A percentile compares a stretch with the other conserved stretches of the same genome.
Conservation (phyloP, 768 basidiomycete genomes). For the Tulasnella sp. region DNA sequence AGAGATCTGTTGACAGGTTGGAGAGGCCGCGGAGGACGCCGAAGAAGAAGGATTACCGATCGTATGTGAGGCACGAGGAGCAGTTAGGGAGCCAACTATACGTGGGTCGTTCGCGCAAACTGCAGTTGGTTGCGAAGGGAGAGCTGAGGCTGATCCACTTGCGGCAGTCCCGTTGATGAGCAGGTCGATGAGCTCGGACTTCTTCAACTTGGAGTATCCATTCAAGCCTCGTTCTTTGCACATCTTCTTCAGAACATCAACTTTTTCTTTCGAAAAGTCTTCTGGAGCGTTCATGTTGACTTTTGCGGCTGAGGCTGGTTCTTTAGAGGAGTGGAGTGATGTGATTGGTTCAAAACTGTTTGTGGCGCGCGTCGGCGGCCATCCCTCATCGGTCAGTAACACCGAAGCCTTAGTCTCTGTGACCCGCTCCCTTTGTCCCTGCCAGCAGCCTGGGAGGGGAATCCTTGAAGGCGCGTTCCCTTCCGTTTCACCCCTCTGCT, state of each 20-base stretch:
- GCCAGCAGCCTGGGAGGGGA: too few relatives aligned
- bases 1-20: neutral
- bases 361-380: neutral
- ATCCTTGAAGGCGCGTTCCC: too few relatives aligned
- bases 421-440: too few relatives aligned
- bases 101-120: neutral
- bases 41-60: neutral
- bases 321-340: too few relatives aligned
- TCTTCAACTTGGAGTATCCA: slow-evolving; percentile 66
- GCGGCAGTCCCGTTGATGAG: neutral
- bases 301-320: neutral
- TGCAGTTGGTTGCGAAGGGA: neutral
- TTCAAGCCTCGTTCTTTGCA: slow-evolving; percentile 60
- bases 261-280: slow-evolving; percentile 44
- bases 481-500: too few relatives aligned
- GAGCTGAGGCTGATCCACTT: neutral
- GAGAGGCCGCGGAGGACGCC: slow-evolving; percentile 8
- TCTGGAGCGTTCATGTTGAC: neutral
- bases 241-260: slow-evolving; percentile 59
- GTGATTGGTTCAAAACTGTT: too few relatives aligned
- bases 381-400: too few relatives aligned
- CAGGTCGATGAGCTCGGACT: slow-evolving; percentile 52
- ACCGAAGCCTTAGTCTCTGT: too few relatives aligned
- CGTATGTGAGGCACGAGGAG: neutral
- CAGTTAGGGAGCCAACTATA: neutral